Percentiles rank a stretch among this genome's conserved stretches.
Evolutionary conservation across 371 early-diverging fungal genomes (phyloP).

Genomic region (Actinomortierella wolfii): DNA sequence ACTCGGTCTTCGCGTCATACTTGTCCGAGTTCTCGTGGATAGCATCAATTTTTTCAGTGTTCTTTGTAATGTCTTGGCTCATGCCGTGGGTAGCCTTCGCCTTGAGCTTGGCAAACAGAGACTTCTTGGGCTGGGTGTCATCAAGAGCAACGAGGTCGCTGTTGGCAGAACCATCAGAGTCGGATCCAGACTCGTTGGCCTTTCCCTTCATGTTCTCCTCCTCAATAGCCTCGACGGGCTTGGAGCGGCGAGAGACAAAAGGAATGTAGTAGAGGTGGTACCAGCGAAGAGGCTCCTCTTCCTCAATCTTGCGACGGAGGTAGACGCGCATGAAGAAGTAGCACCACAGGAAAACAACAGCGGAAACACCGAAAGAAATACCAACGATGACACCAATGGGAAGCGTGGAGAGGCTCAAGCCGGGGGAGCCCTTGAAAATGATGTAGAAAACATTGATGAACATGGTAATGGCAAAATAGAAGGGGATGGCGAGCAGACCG

Average conservation of each 20-base stretch:
- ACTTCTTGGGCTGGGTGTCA: constrained; percentile 7
- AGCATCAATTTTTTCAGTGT: constrained; percentile 50
- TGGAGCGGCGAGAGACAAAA: constrained; percentile 50
- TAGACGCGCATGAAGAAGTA: constrained; percentile 67
- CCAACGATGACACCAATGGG: constrained; percentile 54
- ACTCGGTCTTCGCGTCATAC: constrained; percentile 82
- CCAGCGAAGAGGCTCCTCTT: constrained; percentile 72
- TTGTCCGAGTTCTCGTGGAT: constrained; percentile 68
- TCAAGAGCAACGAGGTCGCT: constrained; percentile 22
- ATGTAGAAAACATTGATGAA: constrained; percentile 76
- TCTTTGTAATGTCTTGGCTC: constrained; percentile 63
- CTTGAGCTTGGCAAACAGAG: constrained; percentile 27
- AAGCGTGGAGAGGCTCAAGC: constrained; percentile 48
- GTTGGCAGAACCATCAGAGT: constrained; percentile 15
- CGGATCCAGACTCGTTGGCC: constrained; percentile 2
- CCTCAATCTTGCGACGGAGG: constrained; percentile 63
- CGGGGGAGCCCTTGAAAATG: constrained; percentile 73
- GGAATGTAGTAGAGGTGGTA: constrained; percentile 69
- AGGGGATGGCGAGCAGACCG: constrained; percentile 77
- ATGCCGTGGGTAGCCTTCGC: constrained; percentile 50
- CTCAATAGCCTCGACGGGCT: background rate
- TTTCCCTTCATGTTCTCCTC: constrained; percentile 6
- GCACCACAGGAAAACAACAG: constrained; percentile 56
- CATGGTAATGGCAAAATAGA: constrained; percentile 78
- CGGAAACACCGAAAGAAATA: constrained; percentile 62